Conservation (phyloP, 2,329 filamentous ascomycete species). For the Calonectria montana region DNA sequence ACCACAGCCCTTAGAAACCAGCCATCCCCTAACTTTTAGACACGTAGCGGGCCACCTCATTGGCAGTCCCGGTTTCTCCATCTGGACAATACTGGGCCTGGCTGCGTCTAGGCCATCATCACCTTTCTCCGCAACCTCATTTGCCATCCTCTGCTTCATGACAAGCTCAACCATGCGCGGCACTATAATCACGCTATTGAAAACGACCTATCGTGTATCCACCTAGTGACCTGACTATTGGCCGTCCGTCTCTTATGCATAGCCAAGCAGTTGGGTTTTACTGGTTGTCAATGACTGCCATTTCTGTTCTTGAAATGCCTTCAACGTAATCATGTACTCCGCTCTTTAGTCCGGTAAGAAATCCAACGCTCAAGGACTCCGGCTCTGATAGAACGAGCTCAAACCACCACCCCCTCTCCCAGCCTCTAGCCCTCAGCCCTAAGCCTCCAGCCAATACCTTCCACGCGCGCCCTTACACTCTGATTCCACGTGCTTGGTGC, state of each 20-base stretch:
- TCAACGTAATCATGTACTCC: constrained; percentile 62
- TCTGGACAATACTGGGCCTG: neutral
- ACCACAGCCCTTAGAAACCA: neutral
- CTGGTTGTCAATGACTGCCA: neutral
- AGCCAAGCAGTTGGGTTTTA: neutral
- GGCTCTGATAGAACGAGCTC: constrained; percentile 73
- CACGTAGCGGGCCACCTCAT: neutral
- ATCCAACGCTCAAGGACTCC: constrained; percentile 68
- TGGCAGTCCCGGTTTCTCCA: neutral
- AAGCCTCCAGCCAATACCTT: constrained; percentile 6
- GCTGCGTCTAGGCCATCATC: neutral
- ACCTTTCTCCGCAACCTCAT: neutral
- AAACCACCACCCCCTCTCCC: constrained; percentile 13
- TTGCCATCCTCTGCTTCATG: neutral
- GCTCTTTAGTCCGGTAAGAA: constrained; percentile 70
- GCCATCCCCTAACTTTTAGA: neutral
- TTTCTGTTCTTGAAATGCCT: neutral
- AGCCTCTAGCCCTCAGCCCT: neutral
- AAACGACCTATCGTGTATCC: neutral
- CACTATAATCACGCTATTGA: neutral
- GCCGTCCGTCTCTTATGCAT: neutral
- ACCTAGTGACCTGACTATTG: neutral
- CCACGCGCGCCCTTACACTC: constrained; percentile 10
- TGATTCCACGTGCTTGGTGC: constrained; percentile 42
- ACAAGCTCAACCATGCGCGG: neutral